Evolutionary conservation across 2,329 filamentous ascomycete species (phyloP).

Genomic region (Phyllosticta citrichinensis): DNA sequence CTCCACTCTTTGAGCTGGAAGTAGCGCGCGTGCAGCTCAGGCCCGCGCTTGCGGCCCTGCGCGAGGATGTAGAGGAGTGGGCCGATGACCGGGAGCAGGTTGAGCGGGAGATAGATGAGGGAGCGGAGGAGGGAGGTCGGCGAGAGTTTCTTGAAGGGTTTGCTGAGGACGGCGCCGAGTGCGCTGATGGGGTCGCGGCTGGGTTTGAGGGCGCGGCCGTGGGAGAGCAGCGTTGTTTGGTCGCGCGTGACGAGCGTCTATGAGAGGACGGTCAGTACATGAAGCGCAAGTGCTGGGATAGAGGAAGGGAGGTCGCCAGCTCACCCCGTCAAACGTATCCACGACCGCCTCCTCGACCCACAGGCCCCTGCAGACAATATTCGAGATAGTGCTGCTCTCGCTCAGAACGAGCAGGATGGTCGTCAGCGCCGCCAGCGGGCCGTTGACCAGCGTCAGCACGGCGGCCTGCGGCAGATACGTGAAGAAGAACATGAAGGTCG

Average conservation of each 20-base stretch:
- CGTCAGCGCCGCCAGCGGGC: constrained; percentile 66
- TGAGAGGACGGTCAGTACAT: too few relatives aligned
- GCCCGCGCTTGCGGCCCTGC: constrained; percentile 49
- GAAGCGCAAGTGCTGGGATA: neutral
- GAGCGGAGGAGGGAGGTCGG: constrained; percentile 60
- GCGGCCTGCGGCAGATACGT: constrained; percentile 80
- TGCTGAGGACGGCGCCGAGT: constrained; percentile 47
- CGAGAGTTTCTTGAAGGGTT: constrained; percentile 44
- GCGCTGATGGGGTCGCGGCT: constrained; percentile 43
- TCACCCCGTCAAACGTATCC: constrained; percentile 75
- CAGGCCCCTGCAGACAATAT: constrained; percentile 55
- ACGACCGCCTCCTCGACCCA: constrained; percentile 72
- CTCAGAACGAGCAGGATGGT: constrained; percentile 55
- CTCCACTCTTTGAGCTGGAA: constrained; percentile 88
- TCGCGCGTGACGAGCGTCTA: constrained; percentile 44
- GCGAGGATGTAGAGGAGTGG: constrained; percentile 70
- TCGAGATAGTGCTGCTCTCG: constrained; percentile 41
- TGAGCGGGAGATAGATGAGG: constrained; percentile 78
- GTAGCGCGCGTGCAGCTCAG: constrained; percentile 54
- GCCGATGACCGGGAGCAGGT: constrained; percentile 84
- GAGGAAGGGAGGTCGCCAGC: neutral
- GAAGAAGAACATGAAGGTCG: constrained; percentile 74
- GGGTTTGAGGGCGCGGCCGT: constrained; percentile 61
- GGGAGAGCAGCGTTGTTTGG: constrained; percentile 54
- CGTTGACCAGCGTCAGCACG: constrained; percentile 73